Evolutionary conservation across 495 filamentous ascomycete species (phyloP).

Genomic region (Hyaloscypha finlandica): DNA sequence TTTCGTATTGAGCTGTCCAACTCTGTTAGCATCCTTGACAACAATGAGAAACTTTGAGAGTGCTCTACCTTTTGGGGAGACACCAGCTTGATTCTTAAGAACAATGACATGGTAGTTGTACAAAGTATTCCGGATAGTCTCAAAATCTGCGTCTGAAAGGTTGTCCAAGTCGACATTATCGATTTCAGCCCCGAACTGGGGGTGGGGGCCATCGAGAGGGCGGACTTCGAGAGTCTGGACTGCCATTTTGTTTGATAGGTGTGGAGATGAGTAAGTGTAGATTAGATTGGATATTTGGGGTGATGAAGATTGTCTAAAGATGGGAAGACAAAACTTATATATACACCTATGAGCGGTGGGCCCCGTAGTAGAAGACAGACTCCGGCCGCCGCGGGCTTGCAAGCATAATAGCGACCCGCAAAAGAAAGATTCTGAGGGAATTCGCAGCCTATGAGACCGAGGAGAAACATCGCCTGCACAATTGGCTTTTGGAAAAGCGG

Average conservation of each 20-base stretch:
- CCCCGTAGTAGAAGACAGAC: background rate
- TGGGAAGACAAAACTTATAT: background rate
- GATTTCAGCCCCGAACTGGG: constrained; percentile 60
- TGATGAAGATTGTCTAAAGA: background rate
- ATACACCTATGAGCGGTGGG: background rate
- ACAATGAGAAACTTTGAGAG: background rate
- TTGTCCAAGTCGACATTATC: constrained; percentile 59
- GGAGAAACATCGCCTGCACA: background rate
- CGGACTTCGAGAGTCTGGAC: constrained; percentile 36
- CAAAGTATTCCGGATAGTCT: constrained; percentile 57
- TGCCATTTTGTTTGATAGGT: constrained; percentile 24
- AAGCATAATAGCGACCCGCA: background rate
- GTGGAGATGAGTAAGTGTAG: background rate
- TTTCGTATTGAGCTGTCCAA: constrained; percentile 60
- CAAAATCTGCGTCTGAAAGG: constrained; percentile 61
- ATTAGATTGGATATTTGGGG: constrained; percentile 2
- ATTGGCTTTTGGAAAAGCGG: background rate
- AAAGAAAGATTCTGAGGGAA: background rate
- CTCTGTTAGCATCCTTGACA: background rate
- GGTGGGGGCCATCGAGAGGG: constrained; percentile 45
- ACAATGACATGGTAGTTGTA: constrained; percentile 66
- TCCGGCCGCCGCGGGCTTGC: background rate
- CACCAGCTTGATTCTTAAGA: constrained; percentile 63
- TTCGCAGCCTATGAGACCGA: background rate
- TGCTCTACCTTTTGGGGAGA: constrained; percentile 48